phyloP scores from a whole-genome alignment of 176 grass and related monocot genomes.

The Hordeum vulgare region DNA sequence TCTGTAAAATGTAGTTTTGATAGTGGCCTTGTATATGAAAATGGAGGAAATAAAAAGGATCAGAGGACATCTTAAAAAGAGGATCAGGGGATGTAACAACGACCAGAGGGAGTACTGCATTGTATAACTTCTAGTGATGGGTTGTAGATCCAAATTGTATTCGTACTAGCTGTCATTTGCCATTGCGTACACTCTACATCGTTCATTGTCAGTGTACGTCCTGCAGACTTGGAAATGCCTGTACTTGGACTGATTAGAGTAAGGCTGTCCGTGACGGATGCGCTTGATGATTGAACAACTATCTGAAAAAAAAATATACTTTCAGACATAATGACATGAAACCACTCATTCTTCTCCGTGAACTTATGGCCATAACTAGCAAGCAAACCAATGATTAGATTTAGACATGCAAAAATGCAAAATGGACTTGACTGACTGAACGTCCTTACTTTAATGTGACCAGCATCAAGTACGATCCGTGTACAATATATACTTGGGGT shows the following conservation, averaged over 20 bases:
- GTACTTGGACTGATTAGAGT: not conserved
- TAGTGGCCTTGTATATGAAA: too few species aligned
- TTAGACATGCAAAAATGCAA: not conserved
- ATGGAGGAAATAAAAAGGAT: too few species aligned
- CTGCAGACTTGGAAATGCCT: not conserved
- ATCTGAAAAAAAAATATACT: not conserved
- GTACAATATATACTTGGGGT: too few species aligned
- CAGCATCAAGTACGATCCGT: not conserved
- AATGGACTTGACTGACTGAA: not conserved
- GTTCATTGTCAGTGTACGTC: not conserved
- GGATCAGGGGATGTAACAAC: too few species aligned
- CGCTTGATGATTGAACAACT: not conserved
- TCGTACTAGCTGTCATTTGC: too few species aligned
- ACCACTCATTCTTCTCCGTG: not conserved
- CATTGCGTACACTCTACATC: not conserved
- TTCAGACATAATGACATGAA: not conserved
- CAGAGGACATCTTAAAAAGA: too few species aligned
- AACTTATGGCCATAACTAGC: not conserved
- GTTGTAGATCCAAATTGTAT: too few species aligned
- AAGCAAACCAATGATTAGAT: slow-evolving; percentile 9
- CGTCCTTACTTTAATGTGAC: not conserved
- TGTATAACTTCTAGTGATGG: too few species aligned
- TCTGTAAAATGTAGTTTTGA: too few species aligned
- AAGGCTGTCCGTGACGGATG: not conserved
- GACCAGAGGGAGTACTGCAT: too few species aligned